Evolutionary conservation across 306 rosid genomes (phyloP).

Genomic region (Cicer cuneatum): DNA sequence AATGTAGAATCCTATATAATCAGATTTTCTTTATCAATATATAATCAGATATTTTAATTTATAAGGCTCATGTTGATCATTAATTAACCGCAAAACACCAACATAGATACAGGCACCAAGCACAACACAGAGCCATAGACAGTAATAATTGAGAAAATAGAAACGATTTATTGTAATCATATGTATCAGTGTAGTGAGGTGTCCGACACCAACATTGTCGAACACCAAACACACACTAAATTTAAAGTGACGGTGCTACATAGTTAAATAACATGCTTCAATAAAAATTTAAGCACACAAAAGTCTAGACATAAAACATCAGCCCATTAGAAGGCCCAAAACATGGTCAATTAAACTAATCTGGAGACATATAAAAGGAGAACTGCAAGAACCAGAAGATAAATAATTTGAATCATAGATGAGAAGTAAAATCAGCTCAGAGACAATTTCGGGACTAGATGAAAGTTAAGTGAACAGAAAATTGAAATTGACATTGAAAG

Average conservation of each 20-base stretch:
- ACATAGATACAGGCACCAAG: too few relatives aligned
- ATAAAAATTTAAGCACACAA: neutral
- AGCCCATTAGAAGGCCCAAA: constrained; percentile 13
- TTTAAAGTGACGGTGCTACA: too few relatives aligned
- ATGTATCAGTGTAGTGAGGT: too few relatives aligned
- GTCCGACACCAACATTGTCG: too few relatives aligned
- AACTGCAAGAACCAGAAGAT: constrained; percentile 12
- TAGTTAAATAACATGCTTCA: neutral
- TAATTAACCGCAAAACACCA: neutral
- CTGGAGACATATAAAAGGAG: neutral
- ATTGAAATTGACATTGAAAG: neutral
- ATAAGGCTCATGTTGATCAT: constrained; percentile 6
- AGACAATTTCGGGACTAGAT: constrained; percentile 12
- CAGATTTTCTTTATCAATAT: neutral
- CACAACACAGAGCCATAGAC: too few relatives aligned
- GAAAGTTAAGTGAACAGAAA: neutral
- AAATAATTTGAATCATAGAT: neutral
- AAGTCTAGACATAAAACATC: neutral
- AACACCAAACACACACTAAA: too few relatives aligned
- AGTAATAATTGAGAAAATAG: too few relatives aligned
- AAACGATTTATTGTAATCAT: too few relatives aligned
- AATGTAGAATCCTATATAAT: constrained; percentile 6
- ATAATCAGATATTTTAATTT: neutral
- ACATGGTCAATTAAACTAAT: neutral
- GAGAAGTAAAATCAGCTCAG: constrained; percentile 5